Evolutionary conservation across 768 basidiomycete genomes (phyloP), one percentile per base, ranked within the genome.

Genomic region (Trametes coccinea): DNA sequence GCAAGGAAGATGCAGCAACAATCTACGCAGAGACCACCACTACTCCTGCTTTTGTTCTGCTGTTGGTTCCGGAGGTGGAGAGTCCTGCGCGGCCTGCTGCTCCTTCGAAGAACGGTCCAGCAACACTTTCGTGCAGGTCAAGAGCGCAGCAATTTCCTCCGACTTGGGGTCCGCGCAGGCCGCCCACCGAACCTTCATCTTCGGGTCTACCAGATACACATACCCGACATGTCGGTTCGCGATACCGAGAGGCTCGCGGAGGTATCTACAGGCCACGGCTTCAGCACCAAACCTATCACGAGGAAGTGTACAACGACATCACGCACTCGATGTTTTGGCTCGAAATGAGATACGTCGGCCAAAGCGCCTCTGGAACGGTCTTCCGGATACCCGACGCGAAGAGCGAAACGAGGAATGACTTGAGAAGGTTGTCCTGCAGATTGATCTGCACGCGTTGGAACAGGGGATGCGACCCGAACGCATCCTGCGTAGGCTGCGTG

Each of bases 371-470:
- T 0, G 94, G 92, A 0, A 94, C 79, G 2, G 79, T 76, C 27
- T 81, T 77, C 54, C 90, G 87, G 22, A 98, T 82, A 17, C 86
- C 84, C 8, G 82, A 83, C n/a, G 88, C 74, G 77, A 95, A 96
- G 56, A 98, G 76, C 53, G 88, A 87, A 53, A 98, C 90, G 34
- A 98, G 84, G 71, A 95, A 83, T 0, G 91, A 90, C 77, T 97
- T 97, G 65, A 98, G 84, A 5, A 90, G 77, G 75, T 98, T 98
- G 73, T 94, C 91, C 76, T 98, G 96, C 30, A 96, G 80, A 74
- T 98, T 98, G 72, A 98, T 87, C 80, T 92, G 90, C 51, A 92
- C 71, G 64, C 84, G 86, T 75, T 87, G 89, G 71, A 86, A 93
- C 17, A 81, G 73, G 2, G 88, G 83, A 62, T 91, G 75, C 1